These are phyloP conservation scores for Shiraia sp. DNA, from an alignment of 2,329 filamentous ascomycete species.

Conservation along the genomic window DNA sequence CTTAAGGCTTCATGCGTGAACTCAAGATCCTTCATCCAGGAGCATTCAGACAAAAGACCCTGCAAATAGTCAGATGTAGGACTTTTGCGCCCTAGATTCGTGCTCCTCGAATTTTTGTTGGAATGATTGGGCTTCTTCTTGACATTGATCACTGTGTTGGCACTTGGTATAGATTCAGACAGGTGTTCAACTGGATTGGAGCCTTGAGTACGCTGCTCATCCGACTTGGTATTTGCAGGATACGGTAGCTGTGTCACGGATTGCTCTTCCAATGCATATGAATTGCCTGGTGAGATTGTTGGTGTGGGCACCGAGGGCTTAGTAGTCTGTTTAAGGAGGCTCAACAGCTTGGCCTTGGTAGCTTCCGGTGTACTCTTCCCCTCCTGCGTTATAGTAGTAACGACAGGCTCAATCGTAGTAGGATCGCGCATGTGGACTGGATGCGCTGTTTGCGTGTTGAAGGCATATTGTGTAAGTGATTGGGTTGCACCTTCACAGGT, in stretches of 20 bases:
- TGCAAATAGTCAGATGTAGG: not conserved
- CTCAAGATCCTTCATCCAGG: constrained; percentile 29
- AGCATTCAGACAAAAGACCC: constrained; percentile 11
- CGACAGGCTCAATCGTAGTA: constrained; percentile 20
- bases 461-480: constrained; percentile 24
- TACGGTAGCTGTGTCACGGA: too few relatives aligned
- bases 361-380: constrained; percentile 11
- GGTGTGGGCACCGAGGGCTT: too few relatives aligned
- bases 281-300: too few relatives aligned
- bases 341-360: too few relatives aligned
- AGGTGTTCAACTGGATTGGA: too few relatives aligned
- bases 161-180: too few relatives aligned
- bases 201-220: too few relatives aligned
- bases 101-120: not conserved
- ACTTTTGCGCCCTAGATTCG: not conserved
- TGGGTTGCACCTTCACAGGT: constrained; percentile 17
- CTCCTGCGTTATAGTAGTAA: constrained; percentile 24
- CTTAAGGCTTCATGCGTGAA: constrained; percentile 25
- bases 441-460: constrained; percentile 26
- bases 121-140: too few relatives aligned
- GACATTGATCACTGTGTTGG: too few relatives aligned
- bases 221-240: too few relatives aligned
- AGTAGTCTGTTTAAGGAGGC: too few relatives aligned
- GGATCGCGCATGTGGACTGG: constrained; percentile 8
- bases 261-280: too few relatives aligned